These are phyloP conservation scores for Sarcomyxa edulis DNA, from an alignment of 768 basidiomycete genomes.

Conservation along the genomic window DNA sequence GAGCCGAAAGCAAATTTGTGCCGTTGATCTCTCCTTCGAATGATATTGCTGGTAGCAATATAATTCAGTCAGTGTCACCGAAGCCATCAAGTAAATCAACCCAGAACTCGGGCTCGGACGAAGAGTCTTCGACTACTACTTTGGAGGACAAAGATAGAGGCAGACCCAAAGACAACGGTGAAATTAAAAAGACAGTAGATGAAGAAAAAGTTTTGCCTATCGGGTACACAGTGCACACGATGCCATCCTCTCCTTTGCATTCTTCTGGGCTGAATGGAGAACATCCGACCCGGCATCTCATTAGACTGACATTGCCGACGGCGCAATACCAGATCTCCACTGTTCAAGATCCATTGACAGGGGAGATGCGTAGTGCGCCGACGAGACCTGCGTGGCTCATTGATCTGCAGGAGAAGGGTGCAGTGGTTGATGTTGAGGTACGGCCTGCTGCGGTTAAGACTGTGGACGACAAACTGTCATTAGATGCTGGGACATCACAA, in stretches of 20 bases:
- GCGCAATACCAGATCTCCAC: constrained; percentile 74
- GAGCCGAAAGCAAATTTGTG: constrained; percentile 3
- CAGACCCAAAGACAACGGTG: too few species aligned
- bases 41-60: too few species aligned
- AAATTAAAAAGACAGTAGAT: too few species aligned
- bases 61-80: too few species aligned
- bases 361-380: constrained; percentile 53
- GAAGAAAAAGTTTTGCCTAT: constrained; percentile 40
- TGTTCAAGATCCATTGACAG: constrained; percentile 77
- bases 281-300: constrained; percentile 65
- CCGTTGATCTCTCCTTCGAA: background rate
- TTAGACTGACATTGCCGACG: constrained; percentile 78
- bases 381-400: constrained; percentile 70
- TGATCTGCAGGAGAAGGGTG: constrained; percentile 49
- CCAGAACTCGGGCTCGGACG: too few species aligned
- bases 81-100: too few species aligned
- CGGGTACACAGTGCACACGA: constrained; percentile 57
- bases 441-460: constrained; percentile 26
- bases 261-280: constrained; percentile 54
- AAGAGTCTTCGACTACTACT: too few species aligned
- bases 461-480: constrained; percentile 9
- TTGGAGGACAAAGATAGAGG: too few species aligned
- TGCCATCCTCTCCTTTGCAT: constrained; percentile 79
- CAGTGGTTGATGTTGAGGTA: constrained; percentile 51
- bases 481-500: constrained; percentile 20